Conservation (phyloP, 768 basidiomycete genomes). For the Russula emetica region DNA sequence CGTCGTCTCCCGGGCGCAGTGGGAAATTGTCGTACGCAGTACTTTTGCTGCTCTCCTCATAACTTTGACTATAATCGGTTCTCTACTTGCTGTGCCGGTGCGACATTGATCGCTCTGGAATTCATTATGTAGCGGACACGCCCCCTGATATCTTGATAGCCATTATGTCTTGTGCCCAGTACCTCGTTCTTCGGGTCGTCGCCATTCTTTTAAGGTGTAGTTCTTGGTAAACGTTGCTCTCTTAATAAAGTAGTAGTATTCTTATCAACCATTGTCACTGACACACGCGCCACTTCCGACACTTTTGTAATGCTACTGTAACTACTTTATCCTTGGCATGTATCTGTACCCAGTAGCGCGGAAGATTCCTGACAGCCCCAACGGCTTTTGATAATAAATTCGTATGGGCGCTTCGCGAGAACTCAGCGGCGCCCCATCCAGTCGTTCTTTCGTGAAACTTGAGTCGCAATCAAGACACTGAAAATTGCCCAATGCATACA, state of each 20-base stretch:
- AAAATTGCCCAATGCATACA: not conserved
- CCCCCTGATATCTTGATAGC: not conserved
- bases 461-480: not conserved
- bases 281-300: slow-evolving; percentile 9
- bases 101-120: slow-evolving; percentile 30
- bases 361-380: not conserved
- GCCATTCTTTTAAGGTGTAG: not conserved
- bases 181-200: not conserved
- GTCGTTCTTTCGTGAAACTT: slow-evolving; percentile 3
- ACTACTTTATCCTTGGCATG: slow-evolving; percentile 12
- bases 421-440: slow-evolving; percentile 14
- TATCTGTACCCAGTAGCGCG: slow-evolving; percentile 4
- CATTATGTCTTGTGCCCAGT: slow-evolving; percentile 7
- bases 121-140: not conserved
- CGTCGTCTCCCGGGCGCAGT: slow-evolving; percentile 71
- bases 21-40: slow-evolving; percentile 75
- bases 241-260: slow-evolving; percentile 4
- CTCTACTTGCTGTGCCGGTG: slow-evolving; percentile 37
- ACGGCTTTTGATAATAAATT: not conserved
- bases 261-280: slow-evolving; percentile 4
- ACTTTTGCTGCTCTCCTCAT: slow-evolving; percentile 44
- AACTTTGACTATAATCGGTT: slow-evolving; percentile 33
- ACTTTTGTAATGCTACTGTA: slow-evolving; percentile 18
- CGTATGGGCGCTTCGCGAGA: slow-evolving; percentile 15
- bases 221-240: not conserved